Percentiles rank a stretch among this genome's conserved stretches.
phyloP scores from a whole-genome alignment of 2,329 filamentous ascomycete genomes.

The Coleophoma crateriformis region DNA sequence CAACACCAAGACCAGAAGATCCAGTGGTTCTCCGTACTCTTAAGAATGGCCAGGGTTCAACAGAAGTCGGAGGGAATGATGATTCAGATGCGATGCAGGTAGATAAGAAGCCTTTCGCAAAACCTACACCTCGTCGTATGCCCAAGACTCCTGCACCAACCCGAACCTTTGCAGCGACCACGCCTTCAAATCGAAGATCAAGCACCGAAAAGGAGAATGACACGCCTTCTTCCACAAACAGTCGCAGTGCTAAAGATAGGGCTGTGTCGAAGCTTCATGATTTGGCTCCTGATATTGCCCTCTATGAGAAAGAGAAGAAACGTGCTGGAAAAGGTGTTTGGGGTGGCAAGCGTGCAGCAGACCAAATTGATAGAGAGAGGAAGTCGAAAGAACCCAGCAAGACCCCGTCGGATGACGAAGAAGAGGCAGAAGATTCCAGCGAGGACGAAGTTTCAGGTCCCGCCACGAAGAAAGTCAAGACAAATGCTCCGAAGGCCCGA shows the following conservation, averaged over 20 bases:
- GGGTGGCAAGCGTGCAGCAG: constrained; percentile 58
- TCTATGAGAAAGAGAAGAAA: constrained; percentile 93
- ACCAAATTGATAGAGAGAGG: constrained; percentile 47
- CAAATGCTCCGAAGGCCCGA: constrained; percentile 35
- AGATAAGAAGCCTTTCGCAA: constrained; percentile 23
- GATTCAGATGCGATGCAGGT: constrained; percentile 6
- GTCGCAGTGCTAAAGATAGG: constrained; percentile 82
- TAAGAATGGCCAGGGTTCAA: constrained; percentile 36
- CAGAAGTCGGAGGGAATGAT: constrained; percentile 11
- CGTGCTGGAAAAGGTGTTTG: constrained; percentile 51
- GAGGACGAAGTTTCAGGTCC: constrained; percentile 24
- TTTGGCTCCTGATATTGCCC: constrained; percentile 75
- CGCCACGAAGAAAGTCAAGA: constrained; percentile 50
- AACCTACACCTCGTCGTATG: not conserved
- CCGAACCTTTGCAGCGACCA: constrained; percentile 39
- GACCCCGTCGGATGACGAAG: constrained; percentile 39
- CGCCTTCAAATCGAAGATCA: constrained; percentile 42
- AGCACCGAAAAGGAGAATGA: constrained; percentile 62
- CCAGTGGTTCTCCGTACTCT: constrained; percentile 39
- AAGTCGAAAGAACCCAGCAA: constrained; percentile 26
- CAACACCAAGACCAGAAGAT: constrained; percentile 35
- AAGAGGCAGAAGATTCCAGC: too few relatives aligned
- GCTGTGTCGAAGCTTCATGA: constrained; percentile 73
- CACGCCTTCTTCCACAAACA: constrained; percentile 70
- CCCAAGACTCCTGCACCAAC: constrained; percentile 3